These are phyloP conservation scores for Podila minutissima DNA, from an alignment of 192 early-diverging fungal genomes.

Conservation along the genomic window DNA sequence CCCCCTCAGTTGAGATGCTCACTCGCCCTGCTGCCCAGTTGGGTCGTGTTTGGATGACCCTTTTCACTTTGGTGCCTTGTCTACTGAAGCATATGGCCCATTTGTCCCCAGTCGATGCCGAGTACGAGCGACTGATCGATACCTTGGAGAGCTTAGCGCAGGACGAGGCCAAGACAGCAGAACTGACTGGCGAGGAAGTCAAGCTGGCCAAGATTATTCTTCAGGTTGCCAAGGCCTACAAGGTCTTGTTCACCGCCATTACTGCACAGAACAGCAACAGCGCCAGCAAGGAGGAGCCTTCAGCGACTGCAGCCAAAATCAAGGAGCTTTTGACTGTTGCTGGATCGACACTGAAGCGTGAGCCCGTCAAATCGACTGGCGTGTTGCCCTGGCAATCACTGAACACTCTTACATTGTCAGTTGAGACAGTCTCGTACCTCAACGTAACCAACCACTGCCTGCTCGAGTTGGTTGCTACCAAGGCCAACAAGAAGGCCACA, in stretches of 20 bases:
- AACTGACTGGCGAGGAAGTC: constrained; percentile 28
- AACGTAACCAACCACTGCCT: constrained; percentile 42
- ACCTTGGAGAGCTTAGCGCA: constrained; percentile 7
- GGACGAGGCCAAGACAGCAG: not conserved
- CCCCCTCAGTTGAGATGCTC: constrained; percentile 45
- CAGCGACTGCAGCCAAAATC: constrained; percentile 25
- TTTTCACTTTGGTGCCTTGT: constrained; percentile 33
- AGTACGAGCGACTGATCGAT: constrained; percentile 22
- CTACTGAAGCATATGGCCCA: constrained; percentile 41
- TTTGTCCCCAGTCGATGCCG: constrained; percentile 13
- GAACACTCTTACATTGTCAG: constrained; percentile 19
- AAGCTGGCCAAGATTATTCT: constrained; percentile 31
- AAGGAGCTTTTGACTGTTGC: constrained; percentile 21
- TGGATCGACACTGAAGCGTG: constrained; percentile 19
- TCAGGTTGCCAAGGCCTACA: constrained; percentile 24
- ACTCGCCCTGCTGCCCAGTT: constrained; percentile 50
- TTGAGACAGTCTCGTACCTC: constrained; percentile 39
- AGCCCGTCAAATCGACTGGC: constrained; percentile 40
- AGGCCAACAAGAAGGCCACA: constrained; percentile 36
- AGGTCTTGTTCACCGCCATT: constrained; percentile 19
- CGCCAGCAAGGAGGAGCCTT: constrained; percentile 30
- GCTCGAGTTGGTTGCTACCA: constrained; percentile 36
- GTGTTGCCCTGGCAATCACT: constrained; percentile 38
- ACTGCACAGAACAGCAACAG: constrained; percentile 42
- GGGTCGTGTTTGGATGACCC: constrained; percentile 45